These are phyloP conservation scores for Leccinum truebloodii DNA, from an alignment of 768 basidiomycete genomes.

Conservation along the genomic window DNA sequence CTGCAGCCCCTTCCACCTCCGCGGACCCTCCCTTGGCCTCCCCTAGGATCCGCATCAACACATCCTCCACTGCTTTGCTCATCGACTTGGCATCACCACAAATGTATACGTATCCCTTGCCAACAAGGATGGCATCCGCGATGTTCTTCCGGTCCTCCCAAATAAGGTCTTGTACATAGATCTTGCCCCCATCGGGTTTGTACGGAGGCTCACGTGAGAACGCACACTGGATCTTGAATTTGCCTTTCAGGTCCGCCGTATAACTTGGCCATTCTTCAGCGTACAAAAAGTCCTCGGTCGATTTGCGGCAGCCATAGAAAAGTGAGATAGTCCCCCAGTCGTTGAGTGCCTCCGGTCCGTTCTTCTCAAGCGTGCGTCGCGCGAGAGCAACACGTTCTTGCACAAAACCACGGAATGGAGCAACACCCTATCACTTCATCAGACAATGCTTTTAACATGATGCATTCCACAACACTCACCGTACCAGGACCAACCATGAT, in stretches of 20 bases:
- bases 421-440: slow-evolving; percentile 73
- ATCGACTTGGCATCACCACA: slow-evolving; percentile 97
- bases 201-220: slow-evolving; percentile 89
- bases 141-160: slow-evolving; percentile 85
- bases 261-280: slow-evolving; percentile 94
- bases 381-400: slow-evolving; percentile 98
- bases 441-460: background rate
- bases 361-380: slow-evolving; percentile 92
- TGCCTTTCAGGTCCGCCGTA: slow-evolving; percentile 81
- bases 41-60: slow-evolving; percentile 78
- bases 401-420: slow-evolving; percentile 98
- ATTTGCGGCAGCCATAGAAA: slow-evolving; percentile 94
- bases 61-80: slow-evolving; percentile 94
- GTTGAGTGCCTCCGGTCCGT: slow-evolving; percentile 86
- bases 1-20: slow-evolving; percentile 86
- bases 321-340: slow-evolving; percentile 96
- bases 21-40: slow-evolving; percentile 91
- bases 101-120: slow-evolving; percentile 97
- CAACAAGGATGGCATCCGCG: slow-evolving; percentile 85
- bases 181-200: slow-evolving; percentile 90
- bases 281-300: slow-evolving; percentile 90
- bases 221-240: slow-evolving; percentile 85
- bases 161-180: slow-evolving; percentile 98
- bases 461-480: slow-evolving; percentile 48
- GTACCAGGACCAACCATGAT: slow-evolving; percentile 99